Evolutionary conservation across 1,284 basidiomycete species (phyloP).

Genomic region (Pascua sp.): DNA sequence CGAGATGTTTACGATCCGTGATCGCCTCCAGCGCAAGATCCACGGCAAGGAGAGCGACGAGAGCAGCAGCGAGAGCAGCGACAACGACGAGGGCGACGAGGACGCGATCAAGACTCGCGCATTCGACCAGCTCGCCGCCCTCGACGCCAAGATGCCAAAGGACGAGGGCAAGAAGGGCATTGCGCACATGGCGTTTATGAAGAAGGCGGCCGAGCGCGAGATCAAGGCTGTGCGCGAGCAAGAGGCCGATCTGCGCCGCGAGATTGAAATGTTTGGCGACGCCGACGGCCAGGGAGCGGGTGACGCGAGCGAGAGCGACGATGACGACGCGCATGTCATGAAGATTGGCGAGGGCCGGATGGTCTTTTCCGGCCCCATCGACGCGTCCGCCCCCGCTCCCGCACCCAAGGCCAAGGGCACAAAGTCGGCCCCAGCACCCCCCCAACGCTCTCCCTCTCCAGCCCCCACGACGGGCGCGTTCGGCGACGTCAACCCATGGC

Average conservation of each 20-base stretch:
- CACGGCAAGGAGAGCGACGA: slow-evolving; percentile 52
- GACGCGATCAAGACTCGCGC: slow-evolving; percentile 60
- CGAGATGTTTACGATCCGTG: slow-evolving; percentile 64
- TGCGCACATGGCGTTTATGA: slow-evolving; percentile 94
- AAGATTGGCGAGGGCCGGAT: slow-evolving; percentile 53
- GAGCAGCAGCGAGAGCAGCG: slow-evolving; percentile 51
- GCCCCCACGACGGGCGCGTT: slow-evolving; percentile 9
- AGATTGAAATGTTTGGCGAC: slow-evolving; percentile 56
- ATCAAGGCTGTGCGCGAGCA: slow-evolving; percentile 59
- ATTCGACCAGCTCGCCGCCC: slow-evolving; percentile 65
- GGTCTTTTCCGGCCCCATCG: slow-evolving; percentile 48
- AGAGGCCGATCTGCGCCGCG: slow-evolving; percentile 66
- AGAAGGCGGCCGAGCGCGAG: slow-evolving; percentile 72
- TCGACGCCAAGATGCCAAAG: slow-evolving; percentile 51
- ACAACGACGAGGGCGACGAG: slow-evolving; percentile 54
- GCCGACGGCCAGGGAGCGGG: slow-evolving; percentile 50
- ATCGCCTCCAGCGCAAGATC: slow-evolving; percentile 75
- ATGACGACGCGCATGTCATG: slow-evolving; percentile 36
- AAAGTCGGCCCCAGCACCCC: neutral
- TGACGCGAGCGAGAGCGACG: slow-evolving; percentile 57
- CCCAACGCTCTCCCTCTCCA: slow-evolving; percentile 3
- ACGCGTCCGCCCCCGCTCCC: neutral
- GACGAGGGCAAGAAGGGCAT: slow-evolving; percentile 55
- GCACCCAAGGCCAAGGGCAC: neutral
- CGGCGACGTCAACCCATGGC: slow-evolving; percentile 65